Conservation (phyloP, 2,329 filamentous ascomycete species). For the Arthrobotrys conoides region DNA sequence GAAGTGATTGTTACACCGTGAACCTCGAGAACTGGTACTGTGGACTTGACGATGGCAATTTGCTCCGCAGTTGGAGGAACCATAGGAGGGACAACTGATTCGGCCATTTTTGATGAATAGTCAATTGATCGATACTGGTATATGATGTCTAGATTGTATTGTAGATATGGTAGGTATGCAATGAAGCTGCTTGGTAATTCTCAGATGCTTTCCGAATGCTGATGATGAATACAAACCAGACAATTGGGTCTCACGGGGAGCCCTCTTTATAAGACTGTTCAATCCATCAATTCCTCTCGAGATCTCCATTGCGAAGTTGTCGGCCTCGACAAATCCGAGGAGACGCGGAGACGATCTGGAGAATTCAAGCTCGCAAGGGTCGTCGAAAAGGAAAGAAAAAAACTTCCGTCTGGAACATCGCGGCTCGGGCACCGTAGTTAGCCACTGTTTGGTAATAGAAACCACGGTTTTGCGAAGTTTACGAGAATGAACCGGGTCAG, state of each 20-base stretch:
- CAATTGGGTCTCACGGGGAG: constrained; percentile 1
- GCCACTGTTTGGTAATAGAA: constrained; percentile 52
- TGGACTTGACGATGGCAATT: constrained; percentile 80
- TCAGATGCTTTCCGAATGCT: constrained; percentile 1
- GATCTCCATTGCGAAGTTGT: constrained; percentile 7
- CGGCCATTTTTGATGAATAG: constrained; percentile 19
- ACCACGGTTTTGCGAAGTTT: constrained; percentile 37
- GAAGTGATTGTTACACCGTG: constrained; percentile 80
- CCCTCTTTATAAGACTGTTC: constrained; percentile 7
- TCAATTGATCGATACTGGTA: not conserved
- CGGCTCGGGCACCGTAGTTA: constrained; percentile 1
- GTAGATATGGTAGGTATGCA: not conserved
- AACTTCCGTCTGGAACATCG: constrained; percentile 14
- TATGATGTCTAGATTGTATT: not conserved
- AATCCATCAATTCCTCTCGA: not conserved
- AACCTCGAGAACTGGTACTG: constrained; percentile 78
- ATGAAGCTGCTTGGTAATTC: not conserved
- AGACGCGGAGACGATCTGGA: constrained; percentile 44
- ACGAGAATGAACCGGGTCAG: constrained; percentile 48
- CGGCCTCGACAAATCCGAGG: constrained; percentile 44
- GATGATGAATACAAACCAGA: constrained; percentile 26
- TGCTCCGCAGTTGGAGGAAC: constrained; percentile 74
- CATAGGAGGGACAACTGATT: constrained; percentile 33
- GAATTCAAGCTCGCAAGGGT: not conserved
- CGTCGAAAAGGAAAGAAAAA: not conserved